Base-by-base conservation (phyloP, 179 eudicot genomes). In the Monotropa hypopitys region DNA sequence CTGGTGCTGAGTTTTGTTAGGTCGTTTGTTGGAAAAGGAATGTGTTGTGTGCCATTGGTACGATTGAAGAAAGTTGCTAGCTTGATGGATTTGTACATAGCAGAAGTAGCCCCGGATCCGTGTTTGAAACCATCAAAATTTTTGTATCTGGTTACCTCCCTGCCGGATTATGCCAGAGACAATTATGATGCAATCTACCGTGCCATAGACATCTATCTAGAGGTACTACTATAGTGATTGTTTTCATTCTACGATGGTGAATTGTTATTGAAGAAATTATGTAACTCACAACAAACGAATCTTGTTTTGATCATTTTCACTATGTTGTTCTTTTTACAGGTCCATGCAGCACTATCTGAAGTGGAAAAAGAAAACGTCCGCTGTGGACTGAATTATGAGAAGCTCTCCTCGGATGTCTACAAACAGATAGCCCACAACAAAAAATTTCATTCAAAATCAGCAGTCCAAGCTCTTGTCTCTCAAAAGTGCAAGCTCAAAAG, bases 31-130 rank as follows among this genome's bases (percentile, higher is more conserved):
- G 81, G 83, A 11, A 77, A 79, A 59, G 87, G 82, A 70, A 51
- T 30, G n/a, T 57, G 83, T 68, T 67, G 78, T 21, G 72, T 85
- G n/a, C 80, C 84, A 0, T 54, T 79, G 75, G 82, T 76, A 46
- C 84, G 84, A 67, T 54, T 90, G 86, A 80, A 70, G 79, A 90
- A 84, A 80, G 90, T 88, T 61, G 87, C 88, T 28, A 73, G 70
- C 53, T 74, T 91, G 81, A 77, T 93, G 83, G 93, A 91, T 77
- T 75, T 76, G 79, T 93, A 88, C 78, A 75, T 91, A 46, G 89
- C 93, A 35, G 98, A 93, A 85, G 90, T 91, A 28, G 97, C 98
- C 2, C 98, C 98, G 0, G 98, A 93, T 80, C 91, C 91, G 20
- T 62, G 74, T 73, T 74, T 93, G 76, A 89, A 88, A 76, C 86